phyloP scores from a whole-genome alignment of 2,329 filamentous ascomycete species.

The Neocatenulostroma microsporum region DNA sequence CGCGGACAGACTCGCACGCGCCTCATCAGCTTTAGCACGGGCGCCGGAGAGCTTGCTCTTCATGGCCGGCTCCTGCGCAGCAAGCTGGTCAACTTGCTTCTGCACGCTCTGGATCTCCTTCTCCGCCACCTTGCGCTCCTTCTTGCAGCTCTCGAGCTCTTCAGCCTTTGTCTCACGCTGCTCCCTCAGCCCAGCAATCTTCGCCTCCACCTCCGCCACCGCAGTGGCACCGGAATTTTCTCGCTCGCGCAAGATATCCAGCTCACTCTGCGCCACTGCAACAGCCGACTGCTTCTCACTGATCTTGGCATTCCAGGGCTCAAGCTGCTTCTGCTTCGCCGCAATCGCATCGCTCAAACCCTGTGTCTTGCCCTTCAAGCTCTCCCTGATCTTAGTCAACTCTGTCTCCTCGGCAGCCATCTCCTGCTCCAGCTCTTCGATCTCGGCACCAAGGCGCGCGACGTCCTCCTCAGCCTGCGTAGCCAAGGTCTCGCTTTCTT shows the following conservation, averaged over 20 bases:
- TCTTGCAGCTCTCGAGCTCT: conserved; percentile 69
- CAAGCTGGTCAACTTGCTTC: conserved; percentile 63
- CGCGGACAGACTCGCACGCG: conserved; percentile 77
- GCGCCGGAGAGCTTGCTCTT: conserved; percentile 80
- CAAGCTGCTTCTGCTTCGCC: conserved; percentile 82
- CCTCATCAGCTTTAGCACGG: conserved; percentile 92
- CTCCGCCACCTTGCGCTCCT: conserved; percentile 62
- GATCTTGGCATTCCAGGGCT: conserved; percentile 96
- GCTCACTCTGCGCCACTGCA: conserved; percentile 87
- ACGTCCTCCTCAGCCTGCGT: conserved; percentile 73
- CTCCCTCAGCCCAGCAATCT: conserved; percentile 66
- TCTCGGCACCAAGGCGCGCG: conserved; percentile 65
- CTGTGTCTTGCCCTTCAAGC: conserved; percentile 91
- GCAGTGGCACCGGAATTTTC: conserved; percentile 80
- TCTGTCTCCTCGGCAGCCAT: conserved; percentile 75
- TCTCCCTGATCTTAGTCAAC: conserved; percentile 72
- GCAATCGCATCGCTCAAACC: conserved; percentile 88
- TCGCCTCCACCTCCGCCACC: conserved; percentile 72
- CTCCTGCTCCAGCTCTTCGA: conserved; percentile 64
- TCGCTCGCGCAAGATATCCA: conserved; percentile 83
- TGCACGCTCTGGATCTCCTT: conserved; percentile 67
- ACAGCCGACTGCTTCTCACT: conserved; percentile 92
- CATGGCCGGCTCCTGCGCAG: conserved; percentile 70
- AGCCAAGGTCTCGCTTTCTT: conserved; percentile 69
- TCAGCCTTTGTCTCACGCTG: conserved; percentile 60